phyloP scores from a whole-genome alignment of 495 filamentous ascomycete genomes.

The Aspergillus ellipticus region DNA sequence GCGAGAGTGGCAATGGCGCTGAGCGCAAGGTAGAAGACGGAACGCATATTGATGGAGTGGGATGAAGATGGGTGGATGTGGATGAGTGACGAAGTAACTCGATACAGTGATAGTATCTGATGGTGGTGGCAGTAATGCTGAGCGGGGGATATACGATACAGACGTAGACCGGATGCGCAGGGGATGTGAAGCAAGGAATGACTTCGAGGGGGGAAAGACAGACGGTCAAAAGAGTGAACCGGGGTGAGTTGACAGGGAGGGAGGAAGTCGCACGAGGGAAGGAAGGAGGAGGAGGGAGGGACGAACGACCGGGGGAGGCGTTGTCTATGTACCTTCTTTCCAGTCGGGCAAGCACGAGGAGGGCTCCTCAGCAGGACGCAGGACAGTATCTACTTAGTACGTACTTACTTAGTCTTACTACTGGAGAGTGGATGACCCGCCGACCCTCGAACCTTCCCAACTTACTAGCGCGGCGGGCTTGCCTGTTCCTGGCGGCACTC shows the following conservation, averaged over 20 bases:
- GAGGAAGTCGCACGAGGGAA: not conserved
- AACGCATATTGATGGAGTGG: slow-evolving; percentile 38
- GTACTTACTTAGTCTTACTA: too few relatives aligned
- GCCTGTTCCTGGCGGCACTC: not conserved
- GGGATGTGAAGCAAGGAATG: slow-evolving; percentile 2
- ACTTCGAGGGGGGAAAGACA: not conserved
- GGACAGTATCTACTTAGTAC: too few relatives aligned
- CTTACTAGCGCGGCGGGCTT: not conserved
- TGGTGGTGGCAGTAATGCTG: too few relatives aligned
- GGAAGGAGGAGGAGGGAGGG: slow-evolving; percentile 2
- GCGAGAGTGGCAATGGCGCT: slow-evolving; percentile 38
- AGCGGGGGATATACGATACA: slow-evolving; percentile 7
- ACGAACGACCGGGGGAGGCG: not conserved
- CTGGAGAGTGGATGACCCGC: not conserved
- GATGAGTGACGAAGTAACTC: slow-evolving; percentile 10
- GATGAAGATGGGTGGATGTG: slow-evolving; percentile 2
- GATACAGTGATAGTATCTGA: slow-evolving; percentile 5
- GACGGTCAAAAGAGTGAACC: slow-evolving; percentile 12
- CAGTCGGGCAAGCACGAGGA: not conserved
- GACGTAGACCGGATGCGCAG: slow-evolving; percentile 4
- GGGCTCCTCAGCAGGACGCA: not conserved
- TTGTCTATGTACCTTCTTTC: not conserved
- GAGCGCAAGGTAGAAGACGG: slow-evolving; percentile 34
- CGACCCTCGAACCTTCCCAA: not conserved
- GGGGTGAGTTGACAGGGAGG: slow-evolving; percentile 2